These are phyloP conservation scores for Gonapodya prolifera DNA, from an alignment of 192 early-diverging fungal genomes.

Conservation along the genomic window DNA sequence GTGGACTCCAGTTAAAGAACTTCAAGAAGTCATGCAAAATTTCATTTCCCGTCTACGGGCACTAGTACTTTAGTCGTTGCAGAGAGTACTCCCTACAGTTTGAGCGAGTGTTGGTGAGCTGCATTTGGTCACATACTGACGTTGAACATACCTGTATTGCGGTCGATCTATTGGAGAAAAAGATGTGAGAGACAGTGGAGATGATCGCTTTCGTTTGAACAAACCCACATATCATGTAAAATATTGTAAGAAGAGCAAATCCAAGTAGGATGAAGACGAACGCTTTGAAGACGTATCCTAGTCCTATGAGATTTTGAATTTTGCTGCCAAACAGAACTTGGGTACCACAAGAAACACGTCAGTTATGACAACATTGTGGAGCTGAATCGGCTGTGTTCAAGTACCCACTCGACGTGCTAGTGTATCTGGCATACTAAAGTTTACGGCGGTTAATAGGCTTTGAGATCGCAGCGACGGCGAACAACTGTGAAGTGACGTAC, in stretches of 20 bases:
- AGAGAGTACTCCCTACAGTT: background rate
- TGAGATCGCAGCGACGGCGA: background rate
- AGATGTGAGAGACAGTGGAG: background rate
- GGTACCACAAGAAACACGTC: too few species aligned
- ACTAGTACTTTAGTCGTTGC: background rate
- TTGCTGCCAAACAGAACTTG: slow-evolving; percentile 42
- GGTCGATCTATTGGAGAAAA: background rate
- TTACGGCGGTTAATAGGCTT: slow-evolving; percentile 1
- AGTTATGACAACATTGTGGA: too few species aligned
- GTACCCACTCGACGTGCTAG: slow-evolving; percentile 1
- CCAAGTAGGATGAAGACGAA: slow-evolving; percentile 31
- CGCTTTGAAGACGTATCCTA: slow-evolving; percentile 33
- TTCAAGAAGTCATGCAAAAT: background rate
- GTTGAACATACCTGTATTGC: too few species aligned
- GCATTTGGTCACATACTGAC: too few species aligned
- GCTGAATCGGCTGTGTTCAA: too few species aligned
- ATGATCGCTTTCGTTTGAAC: background rate
- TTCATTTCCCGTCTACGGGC: background rate
- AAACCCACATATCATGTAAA: slow-evolving; percentile 30
- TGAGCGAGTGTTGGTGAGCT: too few species aligned
- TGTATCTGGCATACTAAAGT: slow-evolving; percentile 7
- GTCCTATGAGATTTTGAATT: slow-evolving; percentile 31
- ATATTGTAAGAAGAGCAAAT: slow-evolving; percentile 23
- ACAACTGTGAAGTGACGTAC: slow-evolving; percentile 35
- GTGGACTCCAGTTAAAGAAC: background rate